These are phyloP conservation scores for Jaapia argillacea DNA, from an alignment of 768 basidiomycete genomes.

Conservation along the genomic window DNA sequence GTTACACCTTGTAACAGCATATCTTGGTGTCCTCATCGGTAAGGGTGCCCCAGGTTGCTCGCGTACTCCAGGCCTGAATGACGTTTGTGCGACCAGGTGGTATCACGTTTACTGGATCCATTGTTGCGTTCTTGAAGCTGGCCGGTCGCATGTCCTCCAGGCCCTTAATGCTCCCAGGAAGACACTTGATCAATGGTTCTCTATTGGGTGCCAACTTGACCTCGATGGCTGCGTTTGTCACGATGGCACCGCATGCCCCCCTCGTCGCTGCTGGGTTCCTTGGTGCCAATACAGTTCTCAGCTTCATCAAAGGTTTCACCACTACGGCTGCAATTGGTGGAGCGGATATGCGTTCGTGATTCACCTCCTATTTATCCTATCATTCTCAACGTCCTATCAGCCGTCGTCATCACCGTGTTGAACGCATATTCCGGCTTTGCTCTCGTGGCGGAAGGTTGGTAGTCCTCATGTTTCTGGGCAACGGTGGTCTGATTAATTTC, in stretches of 20 bases:
- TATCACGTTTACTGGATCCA: conserved; percentile 82
- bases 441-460: conserved; percentile 72
- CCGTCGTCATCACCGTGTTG: conserved; percentile 83
- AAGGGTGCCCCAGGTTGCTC: conserved; percentile 4
- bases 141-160: conserved; percentile 74
- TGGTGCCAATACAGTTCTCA: conserved; percentile 60
- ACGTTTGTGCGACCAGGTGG: conserved; percentile 40
- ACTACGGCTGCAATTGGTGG: conserved; percentile 90
- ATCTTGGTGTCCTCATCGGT: conserved; percentile 81
- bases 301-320: conserved; percentile 80
- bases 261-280: conserved; percentile 72
- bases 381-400: conserved; percentile 24
- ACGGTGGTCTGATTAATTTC: background rate
- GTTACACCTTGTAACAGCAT: conserved; percentile 76
- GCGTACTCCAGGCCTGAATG: conserved; percentile 2
- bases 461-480: background rate
- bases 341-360: conserved; percentile 79
- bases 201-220: conserved; percentile 64
- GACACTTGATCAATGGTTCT: conserved; percentile 64
- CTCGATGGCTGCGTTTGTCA: conserved; percentile 71
- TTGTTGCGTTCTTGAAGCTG: conserved; percentile 84
- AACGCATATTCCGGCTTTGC: conserved; percentile 91
- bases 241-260: conserved; percentile 60
- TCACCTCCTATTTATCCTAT: background rate
- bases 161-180: conserved; percentile 63